Percentiles rank a stretch among this genome's conserved stretches.
Evolutionary conservation across 768 basidiomycete genomes (phyloP).

Genomic region (Tephrocybe sp.): DNA sequence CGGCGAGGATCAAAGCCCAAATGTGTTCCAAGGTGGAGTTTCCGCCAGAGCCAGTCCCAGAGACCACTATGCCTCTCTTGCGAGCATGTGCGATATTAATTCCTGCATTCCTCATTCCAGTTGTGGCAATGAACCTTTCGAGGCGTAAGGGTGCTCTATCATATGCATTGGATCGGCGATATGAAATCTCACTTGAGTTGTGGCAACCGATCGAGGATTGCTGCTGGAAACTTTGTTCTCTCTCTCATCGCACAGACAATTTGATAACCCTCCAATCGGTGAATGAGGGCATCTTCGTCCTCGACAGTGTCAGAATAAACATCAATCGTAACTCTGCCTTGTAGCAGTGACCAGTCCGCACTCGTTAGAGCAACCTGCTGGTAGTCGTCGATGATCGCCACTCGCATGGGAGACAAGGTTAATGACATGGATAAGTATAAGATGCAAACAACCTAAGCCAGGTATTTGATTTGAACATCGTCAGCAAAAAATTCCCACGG

Average conservation of each 20-base stretch:
- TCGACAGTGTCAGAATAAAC: constrained; percentile 49
- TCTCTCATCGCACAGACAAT: constrained; percentile 69
- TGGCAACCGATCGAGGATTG: constrained; percentile 52
- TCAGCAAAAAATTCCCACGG: not conserved
- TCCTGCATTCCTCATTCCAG: constrained; percentile 44
- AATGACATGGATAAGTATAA: not conserved
- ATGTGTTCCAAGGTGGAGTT: constrained; percentile 61
- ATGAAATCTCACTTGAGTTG: constrained; percentile 39
- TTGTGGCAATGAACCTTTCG: constrained; percentile 52
- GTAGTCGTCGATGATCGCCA: constrained; percentile 65
- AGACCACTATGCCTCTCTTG: constrained; percentile 47
- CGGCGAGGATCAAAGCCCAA: constrained; percentile 58
- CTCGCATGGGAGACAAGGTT: constrained; percentile 22
- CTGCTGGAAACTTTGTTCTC: constrained; percentile 51
- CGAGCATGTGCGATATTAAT: constrained; percentile 49
- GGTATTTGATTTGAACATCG: too few species aligned
- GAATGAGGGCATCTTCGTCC: constrained; percentile 48
- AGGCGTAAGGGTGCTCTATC: not conserved
- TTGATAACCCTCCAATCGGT: constrained; percentile 47
- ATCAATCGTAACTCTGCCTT: constrained; percentile 35
- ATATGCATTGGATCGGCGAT: not conserved
- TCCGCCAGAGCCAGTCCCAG: constrained; percentile 42
- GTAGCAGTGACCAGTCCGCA: constrained; percentile 52
- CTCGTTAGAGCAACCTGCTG: constrained; percentile 46
- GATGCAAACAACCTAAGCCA: too few species aligned